Base-by-base conservation (phyloP, 169 alveolate genomes). In the Cardiosporidium cionae region DNA sequence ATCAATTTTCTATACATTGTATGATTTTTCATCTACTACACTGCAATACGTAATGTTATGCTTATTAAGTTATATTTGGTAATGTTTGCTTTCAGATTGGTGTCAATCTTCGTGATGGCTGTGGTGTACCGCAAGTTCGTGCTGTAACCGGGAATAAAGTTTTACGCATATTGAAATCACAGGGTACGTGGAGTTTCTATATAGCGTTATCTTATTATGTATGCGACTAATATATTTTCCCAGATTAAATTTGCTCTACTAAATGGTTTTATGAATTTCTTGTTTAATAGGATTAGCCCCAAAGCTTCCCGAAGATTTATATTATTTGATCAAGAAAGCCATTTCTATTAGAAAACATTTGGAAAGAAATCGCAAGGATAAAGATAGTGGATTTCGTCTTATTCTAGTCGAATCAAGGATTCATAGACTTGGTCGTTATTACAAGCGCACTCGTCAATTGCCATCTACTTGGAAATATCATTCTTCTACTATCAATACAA, bases 341-440 rank as follows among this genome's bases (percentile, higher is more conserved):
- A 98, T 96, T 76, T 81, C 97, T 62, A 93, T 97, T 86, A 95
- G 99, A 83, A 97, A 96, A 93, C 99, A 97, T 81, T 81, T 97
- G 85, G 99, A 96, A 92, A 91, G 88, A 82, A 93, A 89, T 89
- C 88, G 95, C 86, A 96, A 94, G 87, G 99, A 96, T 89, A 93
- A 85, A 81, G 98, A 95, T 83, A 89, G 96, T 83, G 96, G 96
- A 91, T 97, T 91, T 93, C 91, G 99, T 72, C 83, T 97, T 67
- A 96, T 96, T 89, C 86, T 97, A 70, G 93, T 94, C 67, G 99
- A 97, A 89, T 91, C 98, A 76, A 91, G 97, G 82, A 97, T 97
- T 82, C 99, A 97, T 88, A 94, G 99, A 85, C 85, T 97, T 33
- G 98, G 98, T 53, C 89, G 99, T 70, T 97, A 97, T 90, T 97